Evolutionary conservation across 2,329 filamentous ascomycete genomes (phyloP), one percentile per base, ranked within the genome.

Genomic region (Celoporthe dispersa): DNA sequence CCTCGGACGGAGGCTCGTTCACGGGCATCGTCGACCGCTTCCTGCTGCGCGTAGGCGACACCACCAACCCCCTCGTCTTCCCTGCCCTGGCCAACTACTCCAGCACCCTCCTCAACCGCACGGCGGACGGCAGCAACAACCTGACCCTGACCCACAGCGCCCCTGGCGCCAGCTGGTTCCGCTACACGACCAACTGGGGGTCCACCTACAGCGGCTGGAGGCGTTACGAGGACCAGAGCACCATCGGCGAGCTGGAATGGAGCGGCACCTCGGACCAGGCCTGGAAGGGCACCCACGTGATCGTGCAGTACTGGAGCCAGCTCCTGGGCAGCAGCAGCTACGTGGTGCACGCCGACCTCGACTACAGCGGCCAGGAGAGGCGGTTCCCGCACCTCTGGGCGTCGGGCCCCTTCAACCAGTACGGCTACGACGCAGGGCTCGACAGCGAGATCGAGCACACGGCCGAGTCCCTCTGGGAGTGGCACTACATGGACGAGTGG

Each of bases 141-240:
- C 37, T 79, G 85, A 16, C 84, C 63, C 79, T 91, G 60, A 79
- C 81, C 25, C 89, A 90, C 73, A 83, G 84, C 66, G 89, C 88
- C 14, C 81, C 87, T 28, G 88, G 88, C 31, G 88, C 88, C 22
- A 84, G 87, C 76, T 84, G 83, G 74, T 90, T 84, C 79, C 86
- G 88, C 22, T 90, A 89, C 75, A 87, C 86, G 6, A 84, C 86
- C 37, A 88, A 88, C 68, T 91, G 87, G 83, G 87, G 85, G n/a
- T 85, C 83, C 2, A 81, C 83, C 0, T 91, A 86, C 80, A 88
- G 85, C 48, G 78, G 86, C 4, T 91, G 89, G 88, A 76, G 81
- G 31, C 77, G 81, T 11, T 91, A 90, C 75, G 75, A 75, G 35
- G 84, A 85, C 31, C 84, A 84, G 9, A 86, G 80, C 4, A 83